Conservation (phyloP, 2,329 filamentous ascomycete genomes). For the Epichloe sp. region DNA sequence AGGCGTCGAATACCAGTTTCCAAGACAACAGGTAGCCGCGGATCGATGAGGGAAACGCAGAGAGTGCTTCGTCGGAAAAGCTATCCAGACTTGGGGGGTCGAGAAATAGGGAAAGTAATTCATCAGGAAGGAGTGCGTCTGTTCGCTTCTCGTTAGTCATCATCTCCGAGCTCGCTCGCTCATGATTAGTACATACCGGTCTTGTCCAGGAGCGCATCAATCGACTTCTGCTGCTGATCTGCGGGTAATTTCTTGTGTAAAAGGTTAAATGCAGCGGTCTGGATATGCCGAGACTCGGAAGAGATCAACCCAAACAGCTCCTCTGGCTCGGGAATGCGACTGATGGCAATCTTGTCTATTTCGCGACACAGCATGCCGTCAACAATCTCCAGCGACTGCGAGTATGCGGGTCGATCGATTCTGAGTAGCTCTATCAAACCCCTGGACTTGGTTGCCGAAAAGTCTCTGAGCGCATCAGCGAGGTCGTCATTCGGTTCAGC, state of each 20-base stretch:
- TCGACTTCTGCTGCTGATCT: conserved; percentile 66
- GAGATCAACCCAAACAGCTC: conserved; percentile 67
- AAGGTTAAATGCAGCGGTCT: conserved; percentile 67
- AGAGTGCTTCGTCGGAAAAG: conserved; percentile 51
- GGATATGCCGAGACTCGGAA: conserved; percentile 60
- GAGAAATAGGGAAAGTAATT: conserved; percentile 71
- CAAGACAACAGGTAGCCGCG: conserved; percentile 79
- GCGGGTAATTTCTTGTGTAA: conserved; percentile 69
- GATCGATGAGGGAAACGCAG: conserved; percentile 54
- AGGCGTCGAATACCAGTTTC: conserved; percentile 82
- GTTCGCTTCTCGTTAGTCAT: neutral
- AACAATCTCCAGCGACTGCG: conserved; percentile 61
- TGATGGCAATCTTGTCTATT: conserved; percentile 48
- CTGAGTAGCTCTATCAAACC: conserved; percentile 53
- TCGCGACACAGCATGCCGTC: conserved; percentile 62
- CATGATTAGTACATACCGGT: conserved; percentile 25
- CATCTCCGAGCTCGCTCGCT: neutral
- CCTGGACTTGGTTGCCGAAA: conserved; percentile 39
- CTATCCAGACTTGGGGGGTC: conserved; percentile 63
- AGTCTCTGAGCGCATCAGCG: conserved; percentile 55
- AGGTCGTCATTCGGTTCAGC: conserved; percentile 78
- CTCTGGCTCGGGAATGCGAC: conserved; percentile 47
- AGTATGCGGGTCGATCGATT: conserved; percentile 27
- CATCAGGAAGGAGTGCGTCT: conserved; percentile 63
- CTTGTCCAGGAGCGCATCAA: conserved; percentile 64